Conservation (phyloP, 257 asterid genomes). For the Fraxinus quadrangulata region DNA sequence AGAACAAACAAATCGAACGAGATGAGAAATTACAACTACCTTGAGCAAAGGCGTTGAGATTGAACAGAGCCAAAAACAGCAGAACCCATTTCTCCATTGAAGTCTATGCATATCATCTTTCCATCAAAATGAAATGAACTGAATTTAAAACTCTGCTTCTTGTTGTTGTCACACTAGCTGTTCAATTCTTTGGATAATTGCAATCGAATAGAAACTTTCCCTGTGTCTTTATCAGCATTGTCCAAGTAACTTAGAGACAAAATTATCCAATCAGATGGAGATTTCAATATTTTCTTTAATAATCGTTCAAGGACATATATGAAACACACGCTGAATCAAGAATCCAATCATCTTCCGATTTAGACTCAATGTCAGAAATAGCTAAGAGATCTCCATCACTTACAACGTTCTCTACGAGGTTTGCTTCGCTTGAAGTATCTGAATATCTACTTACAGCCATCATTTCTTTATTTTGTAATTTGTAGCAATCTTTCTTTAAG, state of each 20-base stretch:
- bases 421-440: too few species aligned
- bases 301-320: too few species aligned
- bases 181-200: not conserved
- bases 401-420: too few species aligned
- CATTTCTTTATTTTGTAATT: too few species aligned
- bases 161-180: not conserved
- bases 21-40: not conserved
- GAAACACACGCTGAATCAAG: too few species aligned
- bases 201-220: not conserved
- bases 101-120: not conserved
- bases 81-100: conserved; percentile 18
- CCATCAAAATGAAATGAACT: not conserved
- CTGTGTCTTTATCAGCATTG: not conserved
- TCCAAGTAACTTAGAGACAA: not conserved
- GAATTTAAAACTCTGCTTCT: not conserved
- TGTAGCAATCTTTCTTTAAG: too few species aligned
- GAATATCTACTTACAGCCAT: too few species aligned
- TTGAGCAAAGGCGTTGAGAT: conserved; percentile 19
- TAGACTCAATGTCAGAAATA: too few species aligned
- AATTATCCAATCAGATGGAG: not conserved
- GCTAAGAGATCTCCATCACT: too few species aligned
- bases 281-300: too few species aligned
- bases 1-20: not conserved
- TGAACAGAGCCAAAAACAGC: conserved; percentile 1
- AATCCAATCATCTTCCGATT: too few species aligned